These are phyloP conservation scores for Saccharomycopsis phalli DNA, from an alignment of 1,139 yeast genomes.

Conservation along the genomic window DNA sequence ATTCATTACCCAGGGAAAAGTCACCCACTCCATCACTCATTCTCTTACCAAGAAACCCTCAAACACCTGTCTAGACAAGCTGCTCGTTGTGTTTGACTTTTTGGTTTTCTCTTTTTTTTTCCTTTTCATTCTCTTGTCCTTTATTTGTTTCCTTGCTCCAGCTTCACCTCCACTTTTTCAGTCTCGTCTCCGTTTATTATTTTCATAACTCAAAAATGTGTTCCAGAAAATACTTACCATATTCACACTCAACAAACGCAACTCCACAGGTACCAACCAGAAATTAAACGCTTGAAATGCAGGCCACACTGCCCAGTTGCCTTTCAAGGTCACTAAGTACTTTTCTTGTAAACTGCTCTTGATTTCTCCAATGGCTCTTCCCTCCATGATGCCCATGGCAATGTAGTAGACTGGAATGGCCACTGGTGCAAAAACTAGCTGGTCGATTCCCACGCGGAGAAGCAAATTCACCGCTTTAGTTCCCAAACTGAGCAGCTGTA, in stretches of 20 bases:
- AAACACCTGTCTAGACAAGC: no score
- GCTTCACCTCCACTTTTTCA: background rate
- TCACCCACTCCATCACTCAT: no score
- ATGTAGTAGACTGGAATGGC: slow-evolving; percentile 62
- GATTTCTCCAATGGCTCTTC: slow-evolving; percentile 29
- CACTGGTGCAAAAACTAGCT: slow-evolving; percentile 66
- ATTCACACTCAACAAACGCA: slow-evolving; percentile 62
- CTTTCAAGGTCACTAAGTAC: slow-evolving; percentile 51
- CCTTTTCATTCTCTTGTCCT: background rate
- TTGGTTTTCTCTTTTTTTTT: background rate
- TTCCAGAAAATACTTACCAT: slow-evolving; percentile 78
- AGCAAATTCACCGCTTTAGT: slow-evolving; percentile 24
- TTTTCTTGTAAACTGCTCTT: slow-evolving; percentile 35
- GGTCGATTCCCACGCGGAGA: slow-evolving; percentile 60
- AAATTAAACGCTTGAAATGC: slow-evolving; percentile 68
- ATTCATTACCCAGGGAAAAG: no score
- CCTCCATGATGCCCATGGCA: slow-evolving; percentile 61
- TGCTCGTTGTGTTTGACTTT: background rate
- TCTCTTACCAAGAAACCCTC: no score
- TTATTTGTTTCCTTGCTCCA: background rate
- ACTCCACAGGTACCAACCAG: slow-evolving; percentile 58
- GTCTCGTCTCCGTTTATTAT: slow-evolving; percentile 22
- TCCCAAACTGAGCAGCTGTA: slow-evolving; percentile 30
- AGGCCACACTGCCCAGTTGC: slow-evolving; percentile 89
- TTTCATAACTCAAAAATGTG: slow-evolving; percentile 56